A percentile compares a stretch with the other conserved stretches of the same genome.
Evolutionary conservation across 257 asterid species (phyloP).

Genomic region (Rhazya stricta): DNA sequence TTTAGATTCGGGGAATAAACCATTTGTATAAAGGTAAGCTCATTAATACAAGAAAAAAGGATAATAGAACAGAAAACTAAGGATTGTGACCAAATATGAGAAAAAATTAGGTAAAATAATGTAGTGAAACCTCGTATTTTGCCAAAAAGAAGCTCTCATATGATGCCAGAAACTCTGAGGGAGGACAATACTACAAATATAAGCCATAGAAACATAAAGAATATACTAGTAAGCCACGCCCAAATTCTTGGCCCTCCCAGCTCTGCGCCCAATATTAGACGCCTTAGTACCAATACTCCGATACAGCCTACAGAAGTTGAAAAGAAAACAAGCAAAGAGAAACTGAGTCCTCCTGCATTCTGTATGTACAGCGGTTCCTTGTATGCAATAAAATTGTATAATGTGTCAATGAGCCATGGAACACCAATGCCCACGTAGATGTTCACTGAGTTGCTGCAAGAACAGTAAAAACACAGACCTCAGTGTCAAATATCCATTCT

Average conservation of each 20-base stretch:
- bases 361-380: slow-evolving; percentile 59
- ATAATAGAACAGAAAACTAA: background rate
- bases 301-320: slow-evolving; percentile 79
- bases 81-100: background rate
- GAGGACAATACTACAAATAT: slow-evolving; percentile 61
- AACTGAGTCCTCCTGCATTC: slow-evolving; percentile 71
- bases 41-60: background rate
- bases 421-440: slow-evolving; percentile 83
- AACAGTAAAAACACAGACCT: slow-evolving; percentile 1
- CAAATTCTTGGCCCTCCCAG: slow-evolving; percentile 84
- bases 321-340: slow-evolving; percentile 78
- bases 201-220: slow-evolving; percentile 68
- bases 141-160: slow-evolving; percentile 22
- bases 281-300: slow-evolving; percentile 66
- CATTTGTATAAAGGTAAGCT: background rate
- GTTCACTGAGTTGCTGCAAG: slow-evolving; percentile 83
- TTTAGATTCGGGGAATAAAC: too few relatives aligned
- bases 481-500: background rate
- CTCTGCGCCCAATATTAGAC: slow-evolving; percentile 72
- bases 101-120: too few relatives aligned
- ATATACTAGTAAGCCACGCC: slow-evolving; percentile 80
- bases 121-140: too few relatives aligned
- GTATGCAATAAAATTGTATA: slow-evolving; percentile 79
- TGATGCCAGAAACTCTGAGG: slow-evolving; percentile 52
- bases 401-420: slow-evolving; percentile 84